Percentiles rank a stretch among this genome's conserved stretches.
These are phyloP conservation scores for Gilbertella persicaria DNA, from an alignment of 371 early-diverging fungal genomes.

Conservation along the genomic window DNA sequence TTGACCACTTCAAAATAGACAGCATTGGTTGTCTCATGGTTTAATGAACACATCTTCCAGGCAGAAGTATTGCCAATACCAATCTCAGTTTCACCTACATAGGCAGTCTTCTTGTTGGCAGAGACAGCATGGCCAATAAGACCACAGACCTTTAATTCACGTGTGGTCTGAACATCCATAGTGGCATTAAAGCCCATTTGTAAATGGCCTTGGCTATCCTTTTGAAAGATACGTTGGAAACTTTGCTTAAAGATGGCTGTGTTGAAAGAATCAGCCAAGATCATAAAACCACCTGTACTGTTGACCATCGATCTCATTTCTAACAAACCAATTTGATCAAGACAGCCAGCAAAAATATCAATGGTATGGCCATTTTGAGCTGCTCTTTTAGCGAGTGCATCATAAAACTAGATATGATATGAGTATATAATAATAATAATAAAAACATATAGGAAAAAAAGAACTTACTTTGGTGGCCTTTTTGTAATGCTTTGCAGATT, in stretches of 20 bases:
- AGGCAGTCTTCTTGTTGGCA: conserved; percentile 84
- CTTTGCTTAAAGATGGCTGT: conserved; percentile 97
- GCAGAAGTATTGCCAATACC: conserved; percentile 95
- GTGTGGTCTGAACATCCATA: conserved; percentile 92
- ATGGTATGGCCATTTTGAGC: conserved; percentile 61
- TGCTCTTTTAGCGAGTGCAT: conserved; percentile 86
- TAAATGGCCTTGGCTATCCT: conserved; percentile 87
- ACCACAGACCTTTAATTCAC: conserved; percentile 95
- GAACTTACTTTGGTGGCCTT: conserved; percentile 78
- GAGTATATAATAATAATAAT: no score
- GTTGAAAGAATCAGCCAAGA: conserved; percentile 96
- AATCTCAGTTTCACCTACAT: conserved; percentile 97
- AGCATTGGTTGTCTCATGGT: conserved; percentile 84
- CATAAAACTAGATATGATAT: conserved; percentile 85
- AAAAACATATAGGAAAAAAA: no score
- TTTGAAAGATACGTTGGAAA: conserved; percentile 90
- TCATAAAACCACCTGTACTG: conserved; percentile 94
- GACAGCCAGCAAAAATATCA: conserved; percentile 56
- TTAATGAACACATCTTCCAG: conserved; percentile 94
- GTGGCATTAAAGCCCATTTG: conserved; percentile 99
- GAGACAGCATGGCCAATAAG: conserved; percentile 95
- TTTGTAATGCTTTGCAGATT: conserved; percentile 89
- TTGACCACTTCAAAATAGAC: conserved; percentile 96
- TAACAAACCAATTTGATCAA: conserved; percentile 73
- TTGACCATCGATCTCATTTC: conserved; percentile 97